Conservation (phyloP, 257 asterid species). For the Solanum boliviense region DNA sequence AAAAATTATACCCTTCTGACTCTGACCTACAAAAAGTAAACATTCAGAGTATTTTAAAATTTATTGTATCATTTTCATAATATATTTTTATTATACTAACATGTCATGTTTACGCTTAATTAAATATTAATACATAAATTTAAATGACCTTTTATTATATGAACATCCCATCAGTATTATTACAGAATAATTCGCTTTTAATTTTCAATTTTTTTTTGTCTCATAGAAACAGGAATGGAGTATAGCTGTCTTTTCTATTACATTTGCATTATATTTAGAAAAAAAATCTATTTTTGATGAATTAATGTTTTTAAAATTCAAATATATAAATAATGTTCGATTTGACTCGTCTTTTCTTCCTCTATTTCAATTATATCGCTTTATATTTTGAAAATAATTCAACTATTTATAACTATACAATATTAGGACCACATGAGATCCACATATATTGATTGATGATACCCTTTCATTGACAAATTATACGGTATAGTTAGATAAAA, state of each 20-base stretch:
- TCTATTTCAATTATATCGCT: neutral
- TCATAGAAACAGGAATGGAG: neutral
- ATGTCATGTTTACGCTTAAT: neutral
- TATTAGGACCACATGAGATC: rapidly evolving
- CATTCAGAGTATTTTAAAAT: neutral
- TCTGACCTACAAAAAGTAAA: neutral
- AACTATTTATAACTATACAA: neutral
- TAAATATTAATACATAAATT: neutral
- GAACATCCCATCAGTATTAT: neutral
- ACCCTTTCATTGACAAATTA: rapidly evolving
- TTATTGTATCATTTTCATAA: neutral
- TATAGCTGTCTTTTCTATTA: neutral
- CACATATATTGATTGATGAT: neutral
- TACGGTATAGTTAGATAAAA: neutral
- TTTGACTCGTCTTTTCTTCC: neutral
- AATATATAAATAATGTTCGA: neutral
- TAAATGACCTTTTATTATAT: neutral
- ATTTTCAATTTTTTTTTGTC: no score
- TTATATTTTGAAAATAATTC: neutral
- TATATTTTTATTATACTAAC: neutral
- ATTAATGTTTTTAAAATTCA: neutral
- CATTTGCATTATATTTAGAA: neutral
- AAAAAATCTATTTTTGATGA: neutral
- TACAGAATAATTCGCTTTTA: no score
- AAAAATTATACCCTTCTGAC: neutral